These are phyloP conservation scores for Scortechinia acanthostroma DNA, from an alignment of 2,329 filamentous ascomycete species.

Conservation along the genomic window DNA sequence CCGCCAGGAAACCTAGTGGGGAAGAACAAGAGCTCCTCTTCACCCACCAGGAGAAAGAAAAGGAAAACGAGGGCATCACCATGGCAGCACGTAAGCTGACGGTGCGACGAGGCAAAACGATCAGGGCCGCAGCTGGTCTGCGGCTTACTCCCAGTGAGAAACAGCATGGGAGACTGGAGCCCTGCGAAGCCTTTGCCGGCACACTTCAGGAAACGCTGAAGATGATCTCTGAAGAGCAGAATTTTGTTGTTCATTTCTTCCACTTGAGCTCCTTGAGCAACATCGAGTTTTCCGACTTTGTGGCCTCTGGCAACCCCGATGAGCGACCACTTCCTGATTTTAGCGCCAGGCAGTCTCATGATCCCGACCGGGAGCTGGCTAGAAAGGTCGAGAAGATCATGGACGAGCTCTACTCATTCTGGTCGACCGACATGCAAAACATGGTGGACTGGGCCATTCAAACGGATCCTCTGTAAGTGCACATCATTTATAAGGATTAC, in stretches of 20 bases:
- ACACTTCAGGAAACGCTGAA: conserved; percentile 56
- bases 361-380: conserved; percentile 60
- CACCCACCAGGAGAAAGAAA: conserved; percentile 58
- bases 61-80: conserved; percentile 40
- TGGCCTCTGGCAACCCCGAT: conserved; percentile 43
- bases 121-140: conserved; percentile 43
- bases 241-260: conserved; percentile 67
- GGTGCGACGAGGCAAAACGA: conserved; percentile 63
- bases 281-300: conserved; percentile 56
- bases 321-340: conserved; percentile 48
- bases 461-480: conserved; percentile 50
- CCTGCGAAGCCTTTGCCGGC: conserved; percentile 54
- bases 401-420: conserved; percentile 63
- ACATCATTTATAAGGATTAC: too few relatives aligned
- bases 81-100: conserved; percentile 60
- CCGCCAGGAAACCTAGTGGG: conserved; percentile 44
- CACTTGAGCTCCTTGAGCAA: conserved; percentile 55
- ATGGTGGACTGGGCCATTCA: conserved; percentile 58
- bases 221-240: conserved; percentile 63
- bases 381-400: conserved; percentile 55
- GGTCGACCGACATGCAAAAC: conserved; percentile 50
- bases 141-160: conserved; percentile 22
- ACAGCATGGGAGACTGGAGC: conserved; percentile 9
- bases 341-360: conserved; percentile 49
- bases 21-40: conserved; percentile 62